These are phyloP conservation scores for Trametes sanguinea DNA, from an alignment of 768 basidiomycete species.

Conservation along the genomic window DNA sequence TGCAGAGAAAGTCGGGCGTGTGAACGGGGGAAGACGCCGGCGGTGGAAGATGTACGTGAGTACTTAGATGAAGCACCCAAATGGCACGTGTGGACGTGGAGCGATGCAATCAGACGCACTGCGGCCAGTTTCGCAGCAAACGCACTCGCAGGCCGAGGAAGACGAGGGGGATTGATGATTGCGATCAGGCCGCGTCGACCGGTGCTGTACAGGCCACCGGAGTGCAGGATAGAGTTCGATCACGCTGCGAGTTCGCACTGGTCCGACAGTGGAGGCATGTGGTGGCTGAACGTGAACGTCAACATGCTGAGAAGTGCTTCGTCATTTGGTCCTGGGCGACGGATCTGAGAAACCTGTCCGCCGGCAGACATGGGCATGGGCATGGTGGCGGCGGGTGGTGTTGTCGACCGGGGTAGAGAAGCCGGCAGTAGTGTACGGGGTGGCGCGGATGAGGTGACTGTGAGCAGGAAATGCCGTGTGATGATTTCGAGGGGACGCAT, in stretches of 20 bases:
- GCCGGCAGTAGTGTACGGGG: background rate
- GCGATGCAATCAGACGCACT: slow-evolving; percentile 11
- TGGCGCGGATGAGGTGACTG: background rate
- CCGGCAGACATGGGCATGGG: too few relatives aligned
- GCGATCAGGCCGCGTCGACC: slow-evolving; percentile 12
- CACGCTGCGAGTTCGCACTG: background rate
- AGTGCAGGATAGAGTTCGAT: slow-evolving; percentile 11
- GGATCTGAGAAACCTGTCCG: too few relatives aligned
- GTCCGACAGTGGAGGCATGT: too few relatives aligned
- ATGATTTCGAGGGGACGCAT: slow-evolving; percentile 7
- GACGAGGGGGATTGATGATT: slow-evolving; percentile 10
- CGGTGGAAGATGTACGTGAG: background rate
- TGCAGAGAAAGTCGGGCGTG: background rate
- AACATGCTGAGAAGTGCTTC: too few relatives aligned
- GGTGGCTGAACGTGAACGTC: too few relatives aligned
- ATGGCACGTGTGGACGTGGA: background rate
- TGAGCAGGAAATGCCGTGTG: background rate
- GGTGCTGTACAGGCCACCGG: slow-evolving; percentile 7
- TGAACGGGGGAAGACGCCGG: background rate
- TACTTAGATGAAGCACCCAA: background rate
- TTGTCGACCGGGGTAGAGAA: background rate
- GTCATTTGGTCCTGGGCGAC: too few relatives aligned
- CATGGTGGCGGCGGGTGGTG: too few relatives aligned
- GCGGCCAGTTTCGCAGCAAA: too few relatives aligned
- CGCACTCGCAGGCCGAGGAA: slow-evolving; percentile 8